These are phyloP conservation scores for Seiridium cupressi DNA, from an alignment of 2,329 filamentous ascomycete genomes.

Conservation along the genomic window DNA sequence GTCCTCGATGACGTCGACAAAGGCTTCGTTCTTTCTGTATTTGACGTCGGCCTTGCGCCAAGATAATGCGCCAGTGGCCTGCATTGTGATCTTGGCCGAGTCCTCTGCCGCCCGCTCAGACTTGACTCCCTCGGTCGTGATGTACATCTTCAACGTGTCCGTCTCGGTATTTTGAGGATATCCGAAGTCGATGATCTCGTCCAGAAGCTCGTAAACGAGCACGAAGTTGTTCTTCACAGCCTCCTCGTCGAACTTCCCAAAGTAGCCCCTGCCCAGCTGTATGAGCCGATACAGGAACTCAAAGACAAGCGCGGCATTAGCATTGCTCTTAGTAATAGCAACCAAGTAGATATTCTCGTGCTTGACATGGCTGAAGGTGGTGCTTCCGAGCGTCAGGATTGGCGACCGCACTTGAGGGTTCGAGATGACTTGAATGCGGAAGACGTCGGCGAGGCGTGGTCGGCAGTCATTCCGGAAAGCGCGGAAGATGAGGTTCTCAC, in stretches of 20 bases:
- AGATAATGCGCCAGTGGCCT: slow-evolving; percentile 93
- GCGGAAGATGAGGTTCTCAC: slow-evolving; percentile 98
- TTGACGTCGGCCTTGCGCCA: slow-evolving; percentile 98
- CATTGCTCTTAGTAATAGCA: slow-evolving; percentile 97
- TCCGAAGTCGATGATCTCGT: slow-evolving; percentile 98
- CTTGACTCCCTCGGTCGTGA: slow-evolving; percentile 98
- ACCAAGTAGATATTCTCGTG: slow-evolving; percentile 99
- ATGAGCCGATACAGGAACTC: slow-evolving; percentile 96
- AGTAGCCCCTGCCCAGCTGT: slow-evolving; percentile 88
- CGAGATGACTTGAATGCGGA: slow-evolving; percentile 98
- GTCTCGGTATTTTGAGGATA: slow-evolving; percentile 99
- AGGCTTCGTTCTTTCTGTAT: slow-evolving; percentile 99
- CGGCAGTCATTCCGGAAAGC: slow-evolving; percentile 98
- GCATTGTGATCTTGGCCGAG: slow-evolving; percentile 98
- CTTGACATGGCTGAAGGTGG: slow-evolving; percentile 99
- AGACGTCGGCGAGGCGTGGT: slow-evolving; percentile 95
- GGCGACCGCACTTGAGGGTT: slow-evolving; percentile 97
- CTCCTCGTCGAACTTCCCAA: slow-evolving; percentile 98
- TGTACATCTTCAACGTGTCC: slow-evolving; percentile 99
- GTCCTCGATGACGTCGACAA: slow-evolving; percentile 98
- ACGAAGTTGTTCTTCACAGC: slow-evolving; percentile 99
- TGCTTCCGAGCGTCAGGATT: slow-evolving; percentile 94
- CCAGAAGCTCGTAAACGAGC: slow-evolving; percentile 92
- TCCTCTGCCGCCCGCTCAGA: slow-evolving; percentile 84
- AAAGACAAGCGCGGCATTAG: slow-evolving; percentile 96